phyloP scores from a whole-genome alignment of 2,329 filamentous ascomycete species.

The Fusarium multiceps region DNA sequence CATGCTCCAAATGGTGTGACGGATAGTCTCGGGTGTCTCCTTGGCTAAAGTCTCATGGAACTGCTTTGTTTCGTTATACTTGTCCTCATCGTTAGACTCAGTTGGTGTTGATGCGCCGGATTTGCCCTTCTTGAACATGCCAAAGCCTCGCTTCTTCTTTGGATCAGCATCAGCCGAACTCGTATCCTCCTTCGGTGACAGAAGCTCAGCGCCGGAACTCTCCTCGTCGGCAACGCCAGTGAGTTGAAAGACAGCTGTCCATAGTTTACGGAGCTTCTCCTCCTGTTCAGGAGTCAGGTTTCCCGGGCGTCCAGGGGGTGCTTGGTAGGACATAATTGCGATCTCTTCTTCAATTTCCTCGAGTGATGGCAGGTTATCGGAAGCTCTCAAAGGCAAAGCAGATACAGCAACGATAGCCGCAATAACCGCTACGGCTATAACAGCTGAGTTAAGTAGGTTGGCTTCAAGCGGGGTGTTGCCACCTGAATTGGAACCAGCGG shows the following conservation, averaged over 20 bases:
- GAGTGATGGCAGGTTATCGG: background rate
- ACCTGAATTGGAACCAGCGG: constrained; percentile 1
- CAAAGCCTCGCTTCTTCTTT: constrained; percentile 76
- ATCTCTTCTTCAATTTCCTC: constrained; percentile 30
- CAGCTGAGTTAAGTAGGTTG: constrained; percentile 28
- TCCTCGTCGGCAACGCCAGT: constrained; percentile 67
- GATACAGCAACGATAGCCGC: constrained; percentile 31
- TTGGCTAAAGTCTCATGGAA: constrained; percentile 85
- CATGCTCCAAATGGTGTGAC: constrained; percentile 89
- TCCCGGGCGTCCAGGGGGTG: constrained; percentile 78
- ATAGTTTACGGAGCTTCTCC: constrained; percentile 87
- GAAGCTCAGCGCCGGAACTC: constrained; percentile 40
- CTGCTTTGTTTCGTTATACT: constrained; percentile 89
- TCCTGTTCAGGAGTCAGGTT: constrained; percentile 93
- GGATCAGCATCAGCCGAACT: constrained; percentile 59
- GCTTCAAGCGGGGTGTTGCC: constrained; percentile 28
- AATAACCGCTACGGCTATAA: constrained; percentile 24
- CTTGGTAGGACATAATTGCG: constrained; percentile 55
- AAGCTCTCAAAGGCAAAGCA: constrained; percentile 23
- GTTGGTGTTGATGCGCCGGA: constrained; percentile 52
- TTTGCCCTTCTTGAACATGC: constrained; percentile 71
- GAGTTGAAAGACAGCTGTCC: constrained; percentile 79
- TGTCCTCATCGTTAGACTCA: constrained; percentile 75
- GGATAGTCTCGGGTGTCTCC: constrained; percentile 80
- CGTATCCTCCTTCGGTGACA: constrained; percentile 34